A percentile compares a stretch with the other conserved stretches of the same genome.
These are phyloP conservation scores for Chenopodium album DNA, from an alignment of 148 eudicot species.

Conservation along the genomic window DNA sequence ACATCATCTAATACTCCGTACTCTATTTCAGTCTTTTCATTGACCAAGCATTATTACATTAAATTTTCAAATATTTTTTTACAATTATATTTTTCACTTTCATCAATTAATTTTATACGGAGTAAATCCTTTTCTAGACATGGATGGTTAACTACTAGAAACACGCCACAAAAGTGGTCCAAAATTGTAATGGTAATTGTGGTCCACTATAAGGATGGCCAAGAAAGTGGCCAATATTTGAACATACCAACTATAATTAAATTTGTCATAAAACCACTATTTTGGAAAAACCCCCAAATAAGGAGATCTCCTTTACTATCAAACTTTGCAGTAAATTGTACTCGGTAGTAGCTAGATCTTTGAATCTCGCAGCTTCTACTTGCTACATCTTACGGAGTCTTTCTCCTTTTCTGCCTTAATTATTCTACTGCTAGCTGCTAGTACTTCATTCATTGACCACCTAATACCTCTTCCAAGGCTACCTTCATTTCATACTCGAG, in stretches of 20 bases:
- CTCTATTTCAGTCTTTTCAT: no score
- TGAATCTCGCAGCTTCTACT: not conserved
- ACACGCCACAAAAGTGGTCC: conserved; percentile 19
- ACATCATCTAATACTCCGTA: no score
- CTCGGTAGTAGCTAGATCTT: not conserved
- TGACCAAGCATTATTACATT: no score
- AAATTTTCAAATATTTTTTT: no score
- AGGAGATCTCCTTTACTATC: not conserved
- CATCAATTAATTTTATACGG: no score
- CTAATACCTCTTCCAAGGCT: no score
- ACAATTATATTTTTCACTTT: no score
- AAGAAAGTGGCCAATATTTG: conserved; percentile 6
- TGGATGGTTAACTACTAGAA: not conserved
- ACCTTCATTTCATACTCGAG: no score
- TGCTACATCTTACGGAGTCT: not conserved
- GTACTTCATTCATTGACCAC: not conserved
- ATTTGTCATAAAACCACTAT: conserved; percentile 9
- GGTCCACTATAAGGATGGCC: conserved; percentile 13
- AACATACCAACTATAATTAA: not conserved
- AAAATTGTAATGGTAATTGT: not conserved
- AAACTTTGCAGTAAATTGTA: not conserved
- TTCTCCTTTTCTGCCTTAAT: not conserved
- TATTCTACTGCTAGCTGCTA: not conserved
- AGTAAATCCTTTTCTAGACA: not conserved
- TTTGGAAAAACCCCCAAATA: not conserved